A percentile compares a stretch with the other conserved stretches of the same genome.
phyloP scores from a whole-genome alignment of 495 filamentous ascomycete species.

The Staphylotrichum longicolle region DNA sequence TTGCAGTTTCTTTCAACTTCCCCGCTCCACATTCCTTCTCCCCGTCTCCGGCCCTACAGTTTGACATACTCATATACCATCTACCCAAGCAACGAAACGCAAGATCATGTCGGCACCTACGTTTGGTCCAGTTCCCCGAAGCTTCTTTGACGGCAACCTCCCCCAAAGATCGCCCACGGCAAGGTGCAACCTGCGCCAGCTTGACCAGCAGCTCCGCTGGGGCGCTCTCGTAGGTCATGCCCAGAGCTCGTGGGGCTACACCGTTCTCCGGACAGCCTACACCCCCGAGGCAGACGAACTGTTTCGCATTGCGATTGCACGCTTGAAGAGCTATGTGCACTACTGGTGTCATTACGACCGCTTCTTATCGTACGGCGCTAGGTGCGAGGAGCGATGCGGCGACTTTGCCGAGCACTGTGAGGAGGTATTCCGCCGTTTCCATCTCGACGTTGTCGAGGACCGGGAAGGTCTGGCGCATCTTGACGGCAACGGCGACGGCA shows the following conservation, averaged over 20 bases:
- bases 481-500: neutral
- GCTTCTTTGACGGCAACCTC: neutral
- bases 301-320: neutral
- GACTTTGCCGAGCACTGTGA: neutral
- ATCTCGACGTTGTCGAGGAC: neutral
- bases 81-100: too few species aligned
- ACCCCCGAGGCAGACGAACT: conserved; percentile 1
- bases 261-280: conserved; percentile 5
- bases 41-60: too few species aligned
- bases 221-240: neutral
- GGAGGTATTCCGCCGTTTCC: conserved; percentile 1
- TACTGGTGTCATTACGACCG: neutral
- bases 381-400: neutral
- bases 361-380: neutral
- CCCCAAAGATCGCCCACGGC: neutral
- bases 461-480: neutral
- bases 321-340: conserved; percentile 5
- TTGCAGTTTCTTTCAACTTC: too few species aligned
- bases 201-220: neutral
- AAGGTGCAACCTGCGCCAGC: neutral
- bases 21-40: too few species aligned
- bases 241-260: conserved; percentile 6
- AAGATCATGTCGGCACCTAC: neutral
- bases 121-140: neutral
- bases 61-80: too few species aligned